Base-by-base conservation (phyloP, 768 basidiomycete genomes). In the Mycena olivaceomarginata region DNA sequence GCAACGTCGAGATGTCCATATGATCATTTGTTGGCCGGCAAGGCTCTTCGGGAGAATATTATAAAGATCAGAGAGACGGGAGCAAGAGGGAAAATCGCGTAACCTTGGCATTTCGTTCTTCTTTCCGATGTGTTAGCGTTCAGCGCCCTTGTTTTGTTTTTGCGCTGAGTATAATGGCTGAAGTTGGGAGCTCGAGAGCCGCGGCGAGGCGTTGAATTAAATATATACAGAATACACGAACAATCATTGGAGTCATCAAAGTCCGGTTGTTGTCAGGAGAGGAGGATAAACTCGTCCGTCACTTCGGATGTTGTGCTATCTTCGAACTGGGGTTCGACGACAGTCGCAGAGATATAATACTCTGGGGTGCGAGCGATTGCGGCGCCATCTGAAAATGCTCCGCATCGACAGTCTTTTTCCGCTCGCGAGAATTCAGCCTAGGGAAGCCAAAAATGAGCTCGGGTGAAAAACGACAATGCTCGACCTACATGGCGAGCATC, bases 401-500 rank as follows among this genome's bases (percentile, higher is more conserved):
- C 18, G 62, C 6, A 41, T 72, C 70, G 5, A 2, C 12, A 8
- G 31, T 9, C 39, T 41, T 40, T 20, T 4, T 7, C 15, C 39
- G 46, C 12, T 66, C 64, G 10, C 72, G 64, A 16, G 72, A 73
- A 20, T 62, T 62, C 59, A 62, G 20, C 59, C 59, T 62, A 9
- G 13, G 1, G 43, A 45, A 59, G 31, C n/a, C 5, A 59, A 40
- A 15, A 20, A 7, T 62, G 22, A 40, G 37, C 31, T 45, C 43
- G 43, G 15, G 43, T 45, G 6, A 45, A 15, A 9, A 1, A 5
- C 9, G 20, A 65, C 15, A 2, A 13, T 43, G 51, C 15, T 8
- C 6, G 51, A 69, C 75, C n/a, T 39, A 73, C 76, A 78, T 64
- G 12, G 77, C 69, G 11, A 78, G 73, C 2, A 78, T 11, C 1